Evolutionary conservation across 1,284 basidiomycete genomes (phyloP).

Genomic region (Veloboletus limbatus): DNA sequence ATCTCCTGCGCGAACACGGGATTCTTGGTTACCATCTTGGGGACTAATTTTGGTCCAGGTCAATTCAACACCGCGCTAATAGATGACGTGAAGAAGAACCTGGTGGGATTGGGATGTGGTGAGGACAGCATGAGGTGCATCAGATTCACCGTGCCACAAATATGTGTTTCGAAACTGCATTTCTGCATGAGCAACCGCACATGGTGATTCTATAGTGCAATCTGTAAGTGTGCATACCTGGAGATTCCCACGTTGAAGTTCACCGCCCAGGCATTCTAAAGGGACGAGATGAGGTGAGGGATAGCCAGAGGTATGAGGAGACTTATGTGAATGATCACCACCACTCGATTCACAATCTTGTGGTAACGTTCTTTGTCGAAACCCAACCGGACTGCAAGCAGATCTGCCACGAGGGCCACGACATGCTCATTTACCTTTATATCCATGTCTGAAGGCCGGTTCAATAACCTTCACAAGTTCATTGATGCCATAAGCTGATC

Average conservation of each 20-base stretch:
- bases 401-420: conserved; percentile 43
- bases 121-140: too few relatives aligned
- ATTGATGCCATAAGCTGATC: conserved; percentile 38
- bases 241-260: conserved; percentile 45
- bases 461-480: conserved; percentile 27
- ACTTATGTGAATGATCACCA: conserved; percentile 49
- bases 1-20: background rate
- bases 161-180: conserved; percentile 37
- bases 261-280: conserved; percentile 37
- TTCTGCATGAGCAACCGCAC: background rate
- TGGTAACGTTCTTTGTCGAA: conserved; percentile 38
- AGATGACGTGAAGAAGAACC: too few relatives aligned
- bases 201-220: too few relatives aligned
- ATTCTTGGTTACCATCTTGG: too few relatives aligned
- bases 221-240: conserved; percentile 33
- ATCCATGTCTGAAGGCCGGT: conserved; percentile 7
- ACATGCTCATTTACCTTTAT: conserved; percentile 30
- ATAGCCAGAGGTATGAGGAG: conserved; percentile 11
- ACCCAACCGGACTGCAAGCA: conserved; percentile 41
- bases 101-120: too few relatives aligned
- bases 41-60: too few relatives aligned
- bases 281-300: background rate
- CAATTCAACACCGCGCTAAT: too few relatives aligned
- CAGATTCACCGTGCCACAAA: too few relatives aligned
- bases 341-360: conserved; percentile 36